Percentiles rank a stretch among this genome's conserved stretches.
Conservation (phyloP, 1,284 basidiomycete species). For the Lignosus rhinocerotis region DNA sequence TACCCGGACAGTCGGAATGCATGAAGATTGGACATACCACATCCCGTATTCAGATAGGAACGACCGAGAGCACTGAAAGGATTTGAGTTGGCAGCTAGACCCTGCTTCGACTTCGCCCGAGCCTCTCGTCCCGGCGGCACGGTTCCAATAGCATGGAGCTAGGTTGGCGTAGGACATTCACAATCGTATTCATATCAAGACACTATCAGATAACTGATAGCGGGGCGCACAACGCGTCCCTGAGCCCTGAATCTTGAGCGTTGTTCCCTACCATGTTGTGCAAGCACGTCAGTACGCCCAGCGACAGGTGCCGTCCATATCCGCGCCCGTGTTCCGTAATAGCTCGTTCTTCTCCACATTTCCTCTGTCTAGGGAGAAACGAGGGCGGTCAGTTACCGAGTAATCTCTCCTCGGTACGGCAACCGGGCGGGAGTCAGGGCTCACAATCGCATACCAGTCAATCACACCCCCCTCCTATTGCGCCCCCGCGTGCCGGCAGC, state of each 20-base stretch:
- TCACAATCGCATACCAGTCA: background rate
- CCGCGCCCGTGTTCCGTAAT: conserved; percentile 6
- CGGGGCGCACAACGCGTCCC: conserved; percentile 2
- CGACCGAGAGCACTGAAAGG: background rate
- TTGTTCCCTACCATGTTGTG: background rate
- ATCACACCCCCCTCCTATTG: conserved; percentile 15
- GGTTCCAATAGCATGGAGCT: conserved; percentile 2
- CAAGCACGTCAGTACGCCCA: background rate
- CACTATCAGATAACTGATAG: conserved; percentile 5
- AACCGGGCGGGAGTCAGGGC: conserved; percentile 2
- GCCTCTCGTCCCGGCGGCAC: background rate
- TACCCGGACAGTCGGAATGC: background rate
- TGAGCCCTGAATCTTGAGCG: background rate
- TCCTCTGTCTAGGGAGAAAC: background rate
- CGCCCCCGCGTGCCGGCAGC: conserved; percentile 12
- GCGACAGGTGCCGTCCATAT: conserved; percentile 2
- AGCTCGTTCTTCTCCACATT: background rate
- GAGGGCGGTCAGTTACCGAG: conserved; percentile 12
- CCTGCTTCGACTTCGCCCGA: background rate
- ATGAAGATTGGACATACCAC: background rate
- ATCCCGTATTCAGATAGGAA: background rate
- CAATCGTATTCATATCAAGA: conserved; percentile 1
- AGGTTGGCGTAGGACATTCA: background rate
- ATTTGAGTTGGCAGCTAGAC: background rate
- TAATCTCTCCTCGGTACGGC: conserved; percentile 11